These are phyloP conservation scores for Xerocomus amazonicus DNA, from an alignment of 1,284 basidiomycete species.

Conservation along the genomic window DNA sequence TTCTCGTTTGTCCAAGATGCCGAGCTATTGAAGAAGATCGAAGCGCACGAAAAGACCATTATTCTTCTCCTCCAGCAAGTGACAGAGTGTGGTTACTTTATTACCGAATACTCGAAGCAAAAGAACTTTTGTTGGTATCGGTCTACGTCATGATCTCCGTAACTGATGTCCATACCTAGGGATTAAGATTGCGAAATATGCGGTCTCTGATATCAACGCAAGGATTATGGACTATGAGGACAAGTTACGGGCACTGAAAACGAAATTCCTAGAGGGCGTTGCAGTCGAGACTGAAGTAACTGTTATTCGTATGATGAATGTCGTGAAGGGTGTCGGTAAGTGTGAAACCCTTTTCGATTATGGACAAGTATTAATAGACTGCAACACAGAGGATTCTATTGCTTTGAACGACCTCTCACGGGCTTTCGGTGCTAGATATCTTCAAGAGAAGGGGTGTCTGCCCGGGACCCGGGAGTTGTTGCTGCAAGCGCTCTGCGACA, in stretches of 20 bases:
- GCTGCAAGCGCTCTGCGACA: conserved; percentile 14
- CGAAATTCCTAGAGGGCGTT: conserved; percentile 19
- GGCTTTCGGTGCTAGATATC: conserved; percentile 18
- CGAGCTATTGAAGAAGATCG: no score
- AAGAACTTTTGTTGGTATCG: conserved; percentile 23
- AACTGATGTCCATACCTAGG: no score
- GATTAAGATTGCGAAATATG: conserved; percentile 19
- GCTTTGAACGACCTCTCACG: conserved; percentile 19
- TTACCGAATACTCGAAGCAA: conserved; percentile 19
- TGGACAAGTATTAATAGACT: no score
- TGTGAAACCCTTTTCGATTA: no score
- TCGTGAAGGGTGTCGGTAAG: conserved; percentile 20
- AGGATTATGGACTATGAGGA: conserved; percentile 18
- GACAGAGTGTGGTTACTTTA: no score
- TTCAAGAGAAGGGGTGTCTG: conserved; percentile 18
- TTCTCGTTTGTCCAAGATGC: no score
- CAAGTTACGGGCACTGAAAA: conserved; percentile 19
- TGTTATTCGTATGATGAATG: conserved; percentile 14
- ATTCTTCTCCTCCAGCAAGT: conserved; percentile 21
- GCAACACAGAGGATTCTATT: conserved; percentile 17
- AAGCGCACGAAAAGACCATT: no score
- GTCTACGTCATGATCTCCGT: no score
- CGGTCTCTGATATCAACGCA: conserved; percentile 16
- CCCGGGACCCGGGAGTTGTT: conserved; percentile 19
- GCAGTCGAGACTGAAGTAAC: no score